These are phyloP conservation scores for Cutaneotrichosporon cutaneum DNA, from an alignment of 1,284 basidiomycete genomes.

Conservation along the genomic window DNA sequence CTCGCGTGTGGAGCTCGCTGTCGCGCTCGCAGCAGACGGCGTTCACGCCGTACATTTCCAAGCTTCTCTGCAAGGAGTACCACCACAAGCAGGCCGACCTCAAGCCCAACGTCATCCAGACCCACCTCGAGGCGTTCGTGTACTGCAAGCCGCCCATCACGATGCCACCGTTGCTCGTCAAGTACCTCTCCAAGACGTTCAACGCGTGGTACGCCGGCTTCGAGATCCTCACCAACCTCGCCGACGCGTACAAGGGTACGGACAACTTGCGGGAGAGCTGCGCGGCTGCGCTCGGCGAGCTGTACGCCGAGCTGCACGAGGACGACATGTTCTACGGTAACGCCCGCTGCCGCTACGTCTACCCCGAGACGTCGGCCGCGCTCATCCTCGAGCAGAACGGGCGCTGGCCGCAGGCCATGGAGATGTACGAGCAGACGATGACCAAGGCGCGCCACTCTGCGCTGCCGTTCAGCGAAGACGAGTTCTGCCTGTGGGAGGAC, in stretches of 20 bases:
- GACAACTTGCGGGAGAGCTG: conserved; percentile 82
- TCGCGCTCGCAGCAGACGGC: conserved; percentile 84
- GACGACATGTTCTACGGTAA: conserved; percentile 98
- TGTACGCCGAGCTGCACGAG: conserved; percentile 93
- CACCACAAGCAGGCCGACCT: conserved; percentile 83
- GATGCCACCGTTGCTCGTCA: conserved; percentile 90
- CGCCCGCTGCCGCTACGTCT: conserved; percentile 85
- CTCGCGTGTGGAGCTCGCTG: conserved; percentile 83
- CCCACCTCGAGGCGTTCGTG: conserved; percentile 78
- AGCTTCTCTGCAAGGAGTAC: conserved; percentile 88
- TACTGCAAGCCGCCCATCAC: conserved; percentile 82
- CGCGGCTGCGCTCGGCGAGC: conserved; percentile 87
- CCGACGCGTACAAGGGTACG: conserved; percentile 71
- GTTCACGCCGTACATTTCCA: conserved; percentile 84
- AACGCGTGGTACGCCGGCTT: conserved; percentile 91
- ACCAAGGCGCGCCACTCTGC: conserved; percentile 76
- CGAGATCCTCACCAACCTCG: conserved; percentile 79
- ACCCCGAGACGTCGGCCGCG: conserved; percentile 86
- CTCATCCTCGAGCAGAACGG: conserved; percentile 96
- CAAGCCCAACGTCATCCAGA: conserved; percentile 94
- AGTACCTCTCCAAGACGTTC: conserved; percentile 95
- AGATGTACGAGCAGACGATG: conserved; percentile 88
- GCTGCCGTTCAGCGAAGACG: conserved; percentile 89
- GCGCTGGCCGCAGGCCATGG: conserved; percentile 91
- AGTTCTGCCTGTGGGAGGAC: conserved; percentile 99